A percentile compares a stretch with the other conserved stretches of the same genome.
phyloP scores from a whole-genome alignment of 371 early-diverging fungal species.

The Mortierella sp. region DNA sequence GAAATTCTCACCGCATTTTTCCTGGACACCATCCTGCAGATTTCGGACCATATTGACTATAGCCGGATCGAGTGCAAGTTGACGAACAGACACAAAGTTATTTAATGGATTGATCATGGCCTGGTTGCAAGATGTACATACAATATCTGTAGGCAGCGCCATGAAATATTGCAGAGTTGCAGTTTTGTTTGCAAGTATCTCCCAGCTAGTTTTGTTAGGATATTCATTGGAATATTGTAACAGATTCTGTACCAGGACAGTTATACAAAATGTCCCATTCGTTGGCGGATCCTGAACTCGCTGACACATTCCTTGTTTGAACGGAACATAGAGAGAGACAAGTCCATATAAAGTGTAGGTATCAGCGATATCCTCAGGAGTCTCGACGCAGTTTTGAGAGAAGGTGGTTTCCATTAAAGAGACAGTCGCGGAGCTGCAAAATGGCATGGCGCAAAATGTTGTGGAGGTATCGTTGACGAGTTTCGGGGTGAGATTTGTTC shows the following conservation, averaged over 20 bases:
- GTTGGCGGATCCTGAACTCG: conserved; percentile 21
- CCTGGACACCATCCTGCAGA: conserved; percentile 8
- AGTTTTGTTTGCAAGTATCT: conserved; percentile 12
- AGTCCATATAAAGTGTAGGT: conserved; percentile 15
- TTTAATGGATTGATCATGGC: conserved; percentile 39
- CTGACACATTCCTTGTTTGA: conserved; percentile 42
- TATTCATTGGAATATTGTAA: conserved; percentile 14
- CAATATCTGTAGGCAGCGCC: conserved; percentile 1
- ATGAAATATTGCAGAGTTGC: conserved; percentile 21
- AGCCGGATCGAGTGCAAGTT: conserved; percentile 10
- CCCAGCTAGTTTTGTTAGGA: conserved; percentile 8
- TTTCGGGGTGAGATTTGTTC: conserved; percentile 19
- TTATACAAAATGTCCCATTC: conserved; percentile 39
- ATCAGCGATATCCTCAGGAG: conserved; percentile 5
- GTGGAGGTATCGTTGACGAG: conserved; percentile 34
- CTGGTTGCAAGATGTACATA: conserved; percentile 39
- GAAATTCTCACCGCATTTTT: conserved; percentile 20
- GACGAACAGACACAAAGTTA: conserved; percentile 14
- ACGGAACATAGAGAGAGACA: conserved; percentile 31
- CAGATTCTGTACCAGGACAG: conserved; percentile 21
- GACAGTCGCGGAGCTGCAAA: conserved; percentile 19
- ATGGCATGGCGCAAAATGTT: conserved; percentile 27
- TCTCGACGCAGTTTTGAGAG: conserved; percentile 30
- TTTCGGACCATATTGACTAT: conserved; percentile 12
- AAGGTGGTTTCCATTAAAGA: conserved; percentile 38